phyloP scores from a whole-genome alignment of 768 basidiomycete species.

The Candolleomyces aberdarensis region DNA sequence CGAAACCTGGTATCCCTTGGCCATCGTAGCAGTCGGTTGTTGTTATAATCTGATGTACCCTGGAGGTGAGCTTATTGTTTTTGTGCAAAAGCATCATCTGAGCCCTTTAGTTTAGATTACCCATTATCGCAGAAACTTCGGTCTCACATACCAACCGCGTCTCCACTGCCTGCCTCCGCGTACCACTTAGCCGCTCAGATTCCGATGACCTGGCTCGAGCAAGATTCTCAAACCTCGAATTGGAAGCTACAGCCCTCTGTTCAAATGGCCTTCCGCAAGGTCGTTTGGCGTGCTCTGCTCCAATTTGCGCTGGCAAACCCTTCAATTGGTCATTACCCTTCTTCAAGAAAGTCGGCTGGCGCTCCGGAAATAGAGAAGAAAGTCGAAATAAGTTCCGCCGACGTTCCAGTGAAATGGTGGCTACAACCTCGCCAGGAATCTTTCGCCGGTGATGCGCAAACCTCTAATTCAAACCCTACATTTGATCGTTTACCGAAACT shows the following conservation, averaged over 20 bases:
- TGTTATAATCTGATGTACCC: conserved; percentile 72
- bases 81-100: neutral
- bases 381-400: neutral
- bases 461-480: neutral
- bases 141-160: conserved; percentile 29
- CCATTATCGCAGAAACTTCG: conserved; percentile 41
- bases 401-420: conserved; percentile 11
- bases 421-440: neutral
- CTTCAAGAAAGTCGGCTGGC: neutral
- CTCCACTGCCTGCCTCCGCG: conserved; percentile 43
- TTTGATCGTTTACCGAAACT: neutral
- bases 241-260: conserved; percentile 25
- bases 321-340: neutral
- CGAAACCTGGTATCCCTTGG: conserved; percentile 46
- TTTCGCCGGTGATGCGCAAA: conserved; percentile 2
- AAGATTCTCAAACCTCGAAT: conserved; percentile 19
- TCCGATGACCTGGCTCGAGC: conserved; percentile 56
- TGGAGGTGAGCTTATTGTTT: conserved; percentile 35
- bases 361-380: conserved; percentile 1
- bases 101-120: conserved; percentile 41
- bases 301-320: conserved; percentile 14
- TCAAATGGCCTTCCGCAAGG: conserved; percentile 59
- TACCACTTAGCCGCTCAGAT: conserved; percentile 72
- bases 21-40: conserved; percentile 66
- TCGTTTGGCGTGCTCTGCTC: conserved; percentile 69